Base-by-base conservation (phyloP, 805 yeast genomes). In the Cyberlindnera subsufficiens region DNA sequence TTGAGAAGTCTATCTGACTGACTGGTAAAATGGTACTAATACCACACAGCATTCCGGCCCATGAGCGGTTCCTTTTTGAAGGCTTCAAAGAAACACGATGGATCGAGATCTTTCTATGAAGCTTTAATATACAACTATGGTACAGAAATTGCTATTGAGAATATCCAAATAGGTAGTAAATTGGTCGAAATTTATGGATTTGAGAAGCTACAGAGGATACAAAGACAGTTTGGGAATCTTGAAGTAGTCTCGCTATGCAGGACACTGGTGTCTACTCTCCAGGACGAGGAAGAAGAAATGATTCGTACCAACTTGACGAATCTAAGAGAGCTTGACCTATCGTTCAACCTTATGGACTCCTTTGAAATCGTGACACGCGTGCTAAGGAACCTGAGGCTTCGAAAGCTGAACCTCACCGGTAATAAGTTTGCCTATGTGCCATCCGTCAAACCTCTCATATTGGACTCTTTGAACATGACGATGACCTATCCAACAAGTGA, bases 21-120 rank as follows among this genome's bases (percentile, higher is more conserved):
- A n/a, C 8, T 14, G n/a, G 20, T 36, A 32, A 10, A 13, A 14
- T 3, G 22, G 5, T 27, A 36, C 32, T 36, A 36, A 36, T 32
- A 36, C 9, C 3, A 7, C 4, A 49, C 6, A 53, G 66, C 36
- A 6, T 18, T 32, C 34, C 4, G 32, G 13, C 43, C 50, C 0
- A 67, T 66, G 0, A 65, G 80, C 3, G 95, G 86, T 0, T 77
- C 89, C 4, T 86, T 86, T 51, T 44, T 86, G 27, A 85, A 82
- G 53, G 49, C 61, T 0, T 51, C 62, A 6, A 69, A 67, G 47
- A 52, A 49, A 29, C 63, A 57, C 17, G 74, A 75, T 33, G 45
- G 45, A 0, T 36, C 49, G 4, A 31, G 36, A 19, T 51, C 60
- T 1, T 72, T 84, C 47, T 56, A 61, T 19, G 67, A 71, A 6